Evolutionary conservation across 768 basidiomycete species (phyloP), one percentile per base, ranked within the genome.

Genomic region (Sporobolomyces roseus): DNA sequence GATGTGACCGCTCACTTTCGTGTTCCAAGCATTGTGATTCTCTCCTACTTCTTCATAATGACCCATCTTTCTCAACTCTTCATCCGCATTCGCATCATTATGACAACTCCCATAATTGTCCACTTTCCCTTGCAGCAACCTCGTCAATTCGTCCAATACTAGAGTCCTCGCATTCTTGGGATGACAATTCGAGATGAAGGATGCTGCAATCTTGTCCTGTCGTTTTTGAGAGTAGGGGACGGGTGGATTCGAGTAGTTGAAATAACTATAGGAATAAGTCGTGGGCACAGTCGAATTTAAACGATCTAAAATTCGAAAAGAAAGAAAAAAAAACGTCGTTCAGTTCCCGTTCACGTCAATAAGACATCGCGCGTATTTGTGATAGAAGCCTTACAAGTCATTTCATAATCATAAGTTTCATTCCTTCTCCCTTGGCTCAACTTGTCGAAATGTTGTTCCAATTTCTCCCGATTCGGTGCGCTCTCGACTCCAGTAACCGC

Each of bases 41-140:
- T 1, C 1, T 1, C 65, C 70, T 6, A 63, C 63, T 4, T 46
- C 43, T 2, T 72, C 71, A 16, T 30, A 62, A 25, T 62, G 14
- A 2, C 61, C 66, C 30, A 65, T 36, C 54, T 72, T 43, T 10
- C 41, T 12, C 12, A 71, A 53, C 0, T 38, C 36, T 0, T 43
- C 46, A 25, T 50, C 58, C 8, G 38, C 30, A 30, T 68, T 49
- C 16, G 66, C 66, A 35, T 68, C 68, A 29, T 59, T 56, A 14
- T 23, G 43, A 51, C 71, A 72, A 0, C 19, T 10, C 14, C 71
- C 71, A 29, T 65, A 72, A 9, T 54, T 58, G 63, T 72, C 66
- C 27, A 68, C 17, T 41, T 65, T 25, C 27, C 55, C 71, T 6
- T 63, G 66, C 2, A 72, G 33, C 2, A 68, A 63, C 1, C 1